Evolutionary conservation across 2,329 filamentous ascomycete species (phyloP).

Genomic region (Nigrospora oryzae): DNA sequence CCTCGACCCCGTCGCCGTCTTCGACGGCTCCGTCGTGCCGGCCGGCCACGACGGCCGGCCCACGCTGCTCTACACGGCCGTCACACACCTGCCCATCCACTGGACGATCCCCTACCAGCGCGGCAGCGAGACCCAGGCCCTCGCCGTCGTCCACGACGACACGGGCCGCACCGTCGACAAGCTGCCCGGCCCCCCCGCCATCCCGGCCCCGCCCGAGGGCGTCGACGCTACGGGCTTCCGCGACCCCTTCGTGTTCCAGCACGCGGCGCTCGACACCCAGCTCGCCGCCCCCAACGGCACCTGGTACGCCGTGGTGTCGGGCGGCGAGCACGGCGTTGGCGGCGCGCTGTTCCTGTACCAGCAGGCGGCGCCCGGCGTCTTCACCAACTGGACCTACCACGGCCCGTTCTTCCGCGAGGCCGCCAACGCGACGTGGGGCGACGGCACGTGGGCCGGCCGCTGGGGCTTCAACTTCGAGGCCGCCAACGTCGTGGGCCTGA

Average conservation of each 20-base stretch:
- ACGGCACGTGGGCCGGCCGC: constrained; percentile 23
- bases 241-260: constrained; percentile 32
- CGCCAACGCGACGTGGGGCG: constrained; percentile 25
- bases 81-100: constrained; percentile 33
- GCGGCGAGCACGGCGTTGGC: constrained; percentile 27
- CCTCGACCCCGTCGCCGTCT: constrained; percentile 34
- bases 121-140: constrained; percentile 33
- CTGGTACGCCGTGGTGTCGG: constrained; percentile 29
- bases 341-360: constrained; percentile 30
- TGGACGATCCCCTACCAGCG: constrained; percentile 36
- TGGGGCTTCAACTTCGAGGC: constrained; percentile 38
- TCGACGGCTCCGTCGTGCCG: constrained; percentile 35
- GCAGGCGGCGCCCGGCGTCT: constrained; percentile 21
- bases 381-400: constrained; percentile 22
- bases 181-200: constrained; percentile 24
- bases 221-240: constrained; percentile 32
- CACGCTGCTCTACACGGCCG: constrained; percentile 34
- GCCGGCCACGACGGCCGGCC: constrained; percentile 31
- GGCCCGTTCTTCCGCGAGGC: constrained; percentile 30
- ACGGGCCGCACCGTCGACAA: constrained; percentile 29
- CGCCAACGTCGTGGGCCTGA: constrained; percentile 29
- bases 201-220: constrained; percentile 27
- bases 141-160: constrained; percentile 25
- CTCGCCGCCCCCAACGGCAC: constrained; percentile 23
- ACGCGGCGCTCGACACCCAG: constrained; percentile 22